Evolutionary conservation across 2,329 filamentous ascomycete genomes (phyloP).

Genomic region (Esteya vermicola): DNA sequence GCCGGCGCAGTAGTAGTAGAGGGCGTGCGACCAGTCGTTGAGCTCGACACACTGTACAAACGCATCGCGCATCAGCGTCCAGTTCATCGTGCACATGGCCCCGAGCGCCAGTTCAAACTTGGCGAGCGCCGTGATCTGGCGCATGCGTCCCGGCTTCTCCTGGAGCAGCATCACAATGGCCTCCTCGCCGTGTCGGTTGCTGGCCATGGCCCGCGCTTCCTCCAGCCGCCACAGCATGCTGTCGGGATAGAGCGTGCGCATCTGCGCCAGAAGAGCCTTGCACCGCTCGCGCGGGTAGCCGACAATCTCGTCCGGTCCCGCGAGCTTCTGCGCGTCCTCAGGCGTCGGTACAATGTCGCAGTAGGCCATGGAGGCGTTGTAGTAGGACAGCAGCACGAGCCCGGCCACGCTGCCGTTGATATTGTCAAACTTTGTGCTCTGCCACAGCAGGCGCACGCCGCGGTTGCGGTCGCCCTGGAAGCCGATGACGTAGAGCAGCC

Average conservation of each 20-base stretch:
- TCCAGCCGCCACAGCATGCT: slow-evolving; percentile 80
- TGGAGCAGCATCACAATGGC: slow-evolving; percentile 52
- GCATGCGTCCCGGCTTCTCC: slow-evolving; percentile 56
- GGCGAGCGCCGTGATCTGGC: slow-evolving; percentile 74
- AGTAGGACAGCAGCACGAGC: slow-evolving; percentile 68
- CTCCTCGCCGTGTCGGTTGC: slow-evolving; percentile 48
- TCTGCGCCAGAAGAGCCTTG: slow-evolving; percentile 50
- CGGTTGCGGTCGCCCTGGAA: slow-evolving; percentile 79
- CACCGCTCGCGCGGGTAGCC: slow-evolving; percentile 62
- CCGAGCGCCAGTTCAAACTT: slow-evolving; percentile 74
- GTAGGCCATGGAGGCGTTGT: slow-evolving; percentile 73
- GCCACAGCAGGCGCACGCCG: slow-evolving; percentile 80
- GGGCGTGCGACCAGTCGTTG: slow-evolving; percentile 79
- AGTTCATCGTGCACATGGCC: slow-evolving; percentile 66
- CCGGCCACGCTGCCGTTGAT: slow-evolving; percentile 86
- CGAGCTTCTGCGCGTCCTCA: slow-evolving; percentile 30
- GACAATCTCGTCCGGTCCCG: slow-evolving; percentile 41
- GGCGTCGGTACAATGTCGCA: slow-evolving; percentile 71
- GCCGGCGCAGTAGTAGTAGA: slow-evolving; percentile 85
- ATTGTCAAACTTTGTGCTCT: slow-evolving; percentile 71
- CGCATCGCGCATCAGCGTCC: slow-evolving; percentile 54
- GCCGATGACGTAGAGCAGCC: slow-evolving; percentile 73
- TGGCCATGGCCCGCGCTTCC: slow-evolving; percentile 63
- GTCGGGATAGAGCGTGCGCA: slow-evolving; percentile 66
- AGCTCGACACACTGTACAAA: slow-evolving; percentile 65